These are phyloP conservation scores for Amaranthus palmeri DNA, from an alignment of 148 eudicot species.

Conservation along the genomic window DNA sequence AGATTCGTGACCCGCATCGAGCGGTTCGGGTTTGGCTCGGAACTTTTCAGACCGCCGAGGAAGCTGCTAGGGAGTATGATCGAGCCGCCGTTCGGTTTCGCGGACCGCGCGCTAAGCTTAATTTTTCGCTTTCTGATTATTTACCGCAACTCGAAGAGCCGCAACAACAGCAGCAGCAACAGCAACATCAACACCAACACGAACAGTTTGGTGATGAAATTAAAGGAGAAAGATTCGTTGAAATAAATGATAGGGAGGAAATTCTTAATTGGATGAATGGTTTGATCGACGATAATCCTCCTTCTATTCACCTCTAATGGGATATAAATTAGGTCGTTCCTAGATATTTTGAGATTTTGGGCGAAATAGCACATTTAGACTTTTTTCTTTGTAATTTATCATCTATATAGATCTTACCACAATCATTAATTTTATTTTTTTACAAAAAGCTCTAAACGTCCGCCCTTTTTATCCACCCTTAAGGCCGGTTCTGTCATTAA, in stretches of 20 bases:
- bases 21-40: conserved; percentile 51
- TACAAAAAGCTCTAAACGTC: too few species aligned
- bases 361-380: neutral
- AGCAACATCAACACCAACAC: neutral
- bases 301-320: neutral
- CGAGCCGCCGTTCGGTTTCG: conserved; percentile 43
- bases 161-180: neutral
- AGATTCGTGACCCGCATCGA: conserved; percentile 49
- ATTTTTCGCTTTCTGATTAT: conserved; percentile 41
- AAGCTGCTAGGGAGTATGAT: conserved; percentile 58
- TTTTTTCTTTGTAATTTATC: neutral
- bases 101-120: conserved; percentile 51
- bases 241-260: conserved; percentile 21
- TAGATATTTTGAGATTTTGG: too few species aligned
- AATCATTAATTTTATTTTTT: too few species aligned
- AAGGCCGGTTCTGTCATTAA: too few species aligned
- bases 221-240: conserved; percentile 5
- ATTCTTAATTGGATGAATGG: conserved; percentile 34
- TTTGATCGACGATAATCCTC: conserved; percentile 26
- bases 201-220: neutral
- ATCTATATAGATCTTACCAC: neutral
- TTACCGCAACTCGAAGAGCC: conserved; percentile 2
- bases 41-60: conserved; percentile 53
- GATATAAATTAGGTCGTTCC: too few species aligned
- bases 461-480: too few species aligned